Evolutionary conservation across 139 green algal genomes (phyloP).

Genomic region (Chlamydomonas sphaeroides): DNA sequence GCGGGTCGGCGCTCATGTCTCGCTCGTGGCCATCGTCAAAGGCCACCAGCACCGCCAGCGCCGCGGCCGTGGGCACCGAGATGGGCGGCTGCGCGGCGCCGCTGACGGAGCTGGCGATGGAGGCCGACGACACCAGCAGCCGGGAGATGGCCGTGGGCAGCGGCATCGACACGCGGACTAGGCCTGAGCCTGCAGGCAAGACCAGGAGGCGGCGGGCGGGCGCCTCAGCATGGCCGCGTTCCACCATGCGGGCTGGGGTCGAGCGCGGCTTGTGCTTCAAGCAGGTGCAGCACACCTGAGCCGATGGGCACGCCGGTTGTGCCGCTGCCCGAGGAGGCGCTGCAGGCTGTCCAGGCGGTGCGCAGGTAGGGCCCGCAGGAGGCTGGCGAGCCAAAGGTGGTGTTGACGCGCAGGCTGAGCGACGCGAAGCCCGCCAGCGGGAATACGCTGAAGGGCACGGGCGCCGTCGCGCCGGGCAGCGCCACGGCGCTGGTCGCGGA

Average conservation of each 20-base stretch:
- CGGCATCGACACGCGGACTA: slow-evolving; percentile 36
- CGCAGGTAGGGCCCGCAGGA: slow-evolving; percentile 34
- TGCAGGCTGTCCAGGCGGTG: slow-evolving; percentile 47
- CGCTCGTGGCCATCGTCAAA: slow-evolving; percentile 49
- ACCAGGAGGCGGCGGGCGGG: too few relatives aligned
- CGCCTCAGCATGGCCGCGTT: too few relatives aligned
- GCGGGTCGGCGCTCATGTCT: slow-evolving; percentile 46
- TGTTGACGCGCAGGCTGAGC: slow-evolving; percentile 41
- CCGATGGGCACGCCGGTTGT: slow-evolving; percentile 45
- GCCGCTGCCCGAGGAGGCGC: too few relatives aligned
- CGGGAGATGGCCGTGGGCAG: slow-evolving; percentile 31
- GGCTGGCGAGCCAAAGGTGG: slow-evolving; percentile 34
- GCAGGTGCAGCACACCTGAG: too few relatives aligned
- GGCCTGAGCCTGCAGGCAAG: slow-evolving; percentile 38
- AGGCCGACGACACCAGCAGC: slow-evolving; percentile 11
- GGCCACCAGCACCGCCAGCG: slow-evolving; percentile 27
- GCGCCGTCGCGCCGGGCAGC: not conserved
- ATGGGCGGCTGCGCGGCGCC: slow-evolving; percentile 45
- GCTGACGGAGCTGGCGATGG: slow-evolving; percentile 33
- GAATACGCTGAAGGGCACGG: slow-evolving; percentile 31
- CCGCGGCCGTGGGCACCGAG: slow-evolving; percentile 17
- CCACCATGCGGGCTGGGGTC: too few relatives aligned
- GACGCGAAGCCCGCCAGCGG: not conserved
- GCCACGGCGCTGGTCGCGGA: not conserved
- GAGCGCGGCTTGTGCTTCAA: too few relatives aligned